These are phyloP conservation scores for Albugo candida DNA, from an alignment of 352 stramenopile species.

Conservation along the genomic window DNA sequence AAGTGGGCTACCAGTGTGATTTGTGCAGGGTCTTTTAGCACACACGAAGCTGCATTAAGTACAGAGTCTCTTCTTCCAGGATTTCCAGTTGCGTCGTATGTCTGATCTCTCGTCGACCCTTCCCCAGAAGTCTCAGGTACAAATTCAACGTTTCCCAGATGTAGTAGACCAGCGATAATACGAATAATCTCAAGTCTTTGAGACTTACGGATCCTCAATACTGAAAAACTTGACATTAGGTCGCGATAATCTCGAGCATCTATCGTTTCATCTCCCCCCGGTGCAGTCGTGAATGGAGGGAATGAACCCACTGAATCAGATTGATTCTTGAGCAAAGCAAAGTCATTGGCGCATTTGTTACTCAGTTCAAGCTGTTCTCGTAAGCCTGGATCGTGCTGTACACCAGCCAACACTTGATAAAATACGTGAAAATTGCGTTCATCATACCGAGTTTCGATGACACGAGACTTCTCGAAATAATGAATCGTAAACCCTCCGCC, in stretches of 20 bases:
- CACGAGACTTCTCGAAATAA: slow-evolving; percentile 67
- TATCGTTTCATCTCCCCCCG: slow-evolving; percentile 16
- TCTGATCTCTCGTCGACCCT: no score
- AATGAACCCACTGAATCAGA: slow-evolving; percentile 2
- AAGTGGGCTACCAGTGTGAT: slow-evolving; percentile 46
- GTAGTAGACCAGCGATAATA: slow-evolving; percentile 47
- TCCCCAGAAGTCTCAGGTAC: slow-evolving; percentile 13
- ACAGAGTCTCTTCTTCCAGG: slow-evolving; percentile 3
- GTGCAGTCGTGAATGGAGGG: slow-evolving; percentile 9
- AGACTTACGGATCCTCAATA: slow-evolving; percentile 55
- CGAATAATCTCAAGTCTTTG: slow-evolving; percentile 65
- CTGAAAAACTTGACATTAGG: slow-evolving; percentile 62
- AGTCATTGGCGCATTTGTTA: slow-evolving; percentile 33
- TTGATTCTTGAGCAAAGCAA: slow-evolving; percentile 31
- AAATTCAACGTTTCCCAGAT: slow-evolving; percentile 68
- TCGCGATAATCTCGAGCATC: slow-evolving; percentile 61
- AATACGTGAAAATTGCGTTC: slow-evolving; percentile 90
- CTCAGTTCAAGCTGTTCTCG: slow-evolving; percentile 36
- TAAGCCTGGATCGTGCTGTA: slow-evolving; percentile 46
- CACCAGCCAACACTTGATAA: slow-evolving; percentile 76
- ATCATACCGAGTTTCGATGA: slow-evolving; percentile 44
- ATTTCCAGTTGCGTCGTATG: not conserved
- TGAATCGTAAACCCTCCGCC: slow-evolving; percentile 64
- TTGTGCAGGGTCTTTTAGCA: slow-evolving; percentile 38
- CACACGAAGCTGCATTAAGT: slow-evolving; percentile 13